Base-by-base conservation (phyloP, 306 rosid genomes). In the Canavalia ensiformis region DNA sequence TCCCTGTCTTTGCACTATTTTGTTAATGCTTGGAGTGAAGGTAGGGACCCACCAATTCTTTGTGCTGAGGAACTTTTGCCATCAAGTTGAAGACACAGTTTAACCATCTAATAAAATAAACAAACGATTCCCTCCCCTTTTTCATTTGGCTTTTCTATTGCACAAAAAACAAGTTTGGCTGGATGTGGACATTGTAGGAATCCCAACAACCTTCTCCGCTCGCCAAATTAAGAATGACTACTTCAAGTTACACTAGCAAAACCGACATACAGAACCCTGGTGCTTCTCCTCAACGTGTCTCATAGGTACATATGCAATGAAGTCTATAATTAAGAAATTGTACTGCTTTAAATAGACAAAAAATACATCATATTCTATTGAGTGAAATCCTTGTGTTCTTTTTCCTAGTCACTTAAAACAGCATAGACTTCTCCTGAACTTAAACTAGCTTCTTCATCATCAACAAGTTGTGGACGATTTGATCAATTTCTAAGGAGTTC, bases 41-140 rank as follows among this genome's bases (percentile, higher is more conserved):
- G 11, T 29, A 42, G 69, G 79, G 79, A 4, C 77, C 91, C 85
- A 29, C 87, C 70, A 62, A 18, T 57, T 37, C 82, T 39, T 76
- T 63, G 79, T 76, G 72, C 65, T 65, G 50, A 55, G 41, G 68
- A 84, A 79, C 52, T 66, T 83, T 57, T 66, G 68, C 70, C 56
- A 60, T 39, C 81, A 74, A 86, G 68, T 81, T 71, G 78, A 75
- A 85, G 52, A 52, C 78, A 69, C 18, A 31, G 65, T 66, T 35
- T 42, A 62, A 83, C 59, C 25, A 59, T 59, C 28, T 81, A 81
- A 90, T 85, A 62, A 83, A 86, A 37, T 60, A 75, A 47, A 63
- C 63, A 46, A 47, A 73, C 1, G 84, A 73, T 78, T 78, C 25
- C 81, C 42, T 73, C 67, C 46, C 13, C 69, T 9, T 58, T 62